These are phyloP conservation scores for Globisporangium lucens DNA, from an alignment of 352 stramenopile species.

Conservation along the genomic window DNA sequence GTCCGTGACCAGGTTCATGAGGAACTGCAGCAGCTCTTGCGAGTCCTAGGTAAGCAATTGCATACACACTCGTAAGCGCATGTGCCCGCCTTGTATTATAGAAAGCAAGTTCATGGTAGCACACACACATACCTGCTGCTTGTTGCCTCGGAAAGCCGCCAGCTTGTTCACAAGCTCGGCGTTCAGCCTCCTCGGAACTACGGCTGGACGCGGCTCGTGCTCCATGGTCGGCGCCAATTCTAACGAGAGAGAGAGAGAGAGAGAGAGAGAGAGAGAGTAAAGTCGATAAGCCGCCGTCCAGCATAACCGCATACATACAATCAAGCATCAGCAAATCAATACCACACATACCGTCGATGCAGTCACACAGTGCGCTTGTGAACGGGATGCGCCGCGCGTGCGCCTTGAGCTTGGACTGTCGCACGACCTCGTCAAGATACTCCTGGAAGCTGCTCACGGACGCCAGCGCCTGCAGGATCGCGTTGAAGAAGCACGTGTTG, in stretches of 20 bases:
- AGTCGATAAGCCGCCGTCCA: not conserved
- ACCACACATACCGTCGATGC: conserved; percentile 49
- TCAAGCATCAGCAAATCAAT: not conserved
- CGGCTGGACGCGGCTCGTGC: conserved; percentile 28
- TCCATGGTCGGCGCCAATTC: conserved; percentile 31
- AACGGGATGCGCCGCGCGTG: conserved; percentile 52
- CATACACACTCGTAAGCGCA: not conserved
- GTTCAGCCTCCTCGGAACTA: conserved; percentile 57
- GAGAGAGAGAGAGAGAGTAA: conserved; percentile 2
- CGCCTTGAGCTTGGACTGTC: conserved; percentile 25
- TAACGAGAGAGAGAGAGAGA: conserved; percentile 9
- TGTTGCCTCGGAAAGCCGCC: conserved; percentile 62
- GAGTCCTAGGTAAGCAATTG: conserved; percentile 40
- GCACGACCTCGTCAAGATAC: conserved; percentile 65
- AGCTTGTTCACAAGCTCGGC: conserved; percentile 57
- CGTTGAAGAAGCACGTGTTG: conserved; percentile 91
- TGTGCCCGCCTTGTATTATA: not conserved
- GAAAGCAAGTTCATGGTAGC: not conserved
- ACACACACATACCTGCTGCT: conserved; percentile 47
- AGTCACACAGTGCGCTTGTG: conserved; percentile 58
- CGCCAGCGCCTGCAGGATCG: conserved; percentile 82
- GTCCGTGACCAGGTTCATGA: conserved; percentile 77
- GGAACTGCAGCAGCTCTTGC: conserved; percentile 82
- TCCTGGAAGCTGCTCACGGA: conserved; percentile 64
- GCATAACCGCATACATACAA: not conserved